Evolutionary conservation across 108 stramenopile genomes (phyloP), one percentile per base, ranked within the genome.

Genomic region (Pseudonitzschia pungens): DNA sequence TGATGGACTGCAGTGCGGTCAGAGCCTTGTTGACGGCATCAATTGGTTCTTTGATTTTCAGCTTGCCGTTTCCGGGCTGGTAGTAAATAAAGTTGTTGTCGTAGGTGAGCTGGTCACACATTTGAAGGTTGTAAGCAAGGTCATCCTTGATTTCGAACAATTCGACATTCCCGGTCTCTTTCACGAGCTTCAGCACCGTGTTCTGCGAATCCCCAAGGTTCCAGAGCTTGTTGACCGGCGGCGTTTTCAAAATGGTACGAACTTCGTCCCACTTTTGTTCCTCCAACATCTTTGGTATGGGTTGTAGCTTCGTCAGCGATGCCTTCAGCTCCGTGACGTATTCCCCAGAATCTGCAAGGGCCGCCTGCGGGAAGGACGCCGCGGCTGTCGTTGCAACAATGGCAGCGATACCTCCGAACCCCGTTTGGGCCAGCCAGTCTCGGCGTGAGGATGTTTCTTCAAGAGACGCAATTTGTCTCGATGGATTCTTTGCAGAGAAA

Each of bases 101-200:
- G 73, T 92, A 92, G 24, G 86, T 79, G 26, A 85, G 69, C 72
- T 92, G 89, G 75, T 92, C 91, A 60, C 78, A 79, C 91, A 92
- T 88, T 55, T 92, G 91, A 14, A 92, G 52, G 50, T 75, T 80
- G 54, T 81, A 77, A 21, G 79, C 77, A 15, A 92, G 48, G 36
- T 92, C 91, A 64, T 92, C 89, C 70, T 86, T 88, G 22, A 89
- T 26, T 51, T 92, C 91, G 52, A 92, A 68, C 55, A 89, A 74
- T 21, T 86, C 86, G 14, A 87, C 58, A 31, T 89, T 71, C 12
- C 84, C 91, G 22, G 86, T 84, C 32, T 77, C 76, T 60, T 85
- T 87, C 27, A 87, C 91, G 52, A 92, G 53, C 55, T 87, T 84
- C 0, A 76, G 33, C 50, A 91, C 59, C 0, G 84, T 75, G 65